These are phyloP conservation scores for Mycocentrospora acerina DNA, from an alignment of 2,329 filamentous ascomycete genomes.

Conservation along the genomic window DNA sequence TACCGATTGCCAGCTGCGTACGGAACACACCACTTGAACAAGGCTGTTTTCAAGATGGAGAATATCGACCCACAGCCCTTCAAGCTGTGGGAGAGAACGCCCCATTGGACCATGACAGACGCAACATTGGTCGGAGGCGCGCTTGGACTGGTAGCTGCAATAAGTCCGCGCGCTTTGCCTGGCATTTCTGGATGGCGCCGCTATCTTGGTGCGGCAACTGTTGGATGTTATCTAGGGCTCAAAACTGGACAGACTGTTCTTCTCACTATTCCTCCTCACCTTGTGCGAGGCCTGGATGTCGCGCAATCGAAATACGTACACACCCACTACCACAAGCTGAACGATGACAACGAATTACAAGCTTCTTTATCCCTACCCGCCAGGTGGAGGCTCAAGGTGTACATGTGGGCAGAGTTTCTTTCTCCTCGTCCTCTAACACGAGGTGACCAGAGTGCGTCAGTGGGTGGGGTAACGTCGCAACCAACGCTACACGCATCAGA, in stretches of 20 bases:
- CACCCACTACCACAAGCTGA: conserved; percentile 8
- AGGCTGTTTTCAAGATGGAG: conserved; percentile 20
- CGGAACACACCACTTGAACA: conserved; percentile 17
- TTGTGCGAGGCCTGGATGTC: conserved; percentile 3
- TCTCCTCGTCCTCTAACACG: too few relatives aligned
- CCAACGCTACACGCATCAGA: conserved; percentile 5
- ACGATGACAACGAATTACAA: conserved; percentile 10
- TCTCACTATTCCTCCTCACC: conserved; percentile 1
- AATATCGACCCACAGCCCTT: conserved; percentile 15
- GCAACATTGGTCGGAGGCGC: conserved; percentile 13
- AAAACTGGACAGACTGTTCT: conserved; percentile 5
- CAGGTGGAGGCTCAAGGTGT: conserved; percentile 8
- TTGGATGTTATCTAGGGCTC: conserved; percentile 15
- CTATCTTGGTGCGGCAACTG: conserved; percentile 16
- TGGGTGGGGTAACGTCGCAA: conserved; percentile 2
- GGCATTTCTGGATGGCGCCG: conserved; percentile 17
- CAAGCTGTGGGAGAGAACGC: conserved; percentile 24
- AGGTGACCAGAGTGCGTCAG: conserved; percentile 2
- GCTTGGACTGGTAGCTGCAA: conserved; percentile 12
- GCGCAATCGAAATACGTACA: not conserved
- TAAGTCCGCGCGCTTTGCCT: conserved; percentile 18
- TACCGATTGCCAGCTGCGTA: conserved; percentile 11
- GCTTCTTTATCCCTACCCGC: conserved; percentile 15
- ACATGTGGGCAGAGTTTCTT: conserved; percentile 3
- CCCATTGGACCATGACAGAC: conserved; percentile 19